phyloP scores from a whole-genome alignment of 176 grass and related monocot genomes.

The Secale cereale region DNA sequence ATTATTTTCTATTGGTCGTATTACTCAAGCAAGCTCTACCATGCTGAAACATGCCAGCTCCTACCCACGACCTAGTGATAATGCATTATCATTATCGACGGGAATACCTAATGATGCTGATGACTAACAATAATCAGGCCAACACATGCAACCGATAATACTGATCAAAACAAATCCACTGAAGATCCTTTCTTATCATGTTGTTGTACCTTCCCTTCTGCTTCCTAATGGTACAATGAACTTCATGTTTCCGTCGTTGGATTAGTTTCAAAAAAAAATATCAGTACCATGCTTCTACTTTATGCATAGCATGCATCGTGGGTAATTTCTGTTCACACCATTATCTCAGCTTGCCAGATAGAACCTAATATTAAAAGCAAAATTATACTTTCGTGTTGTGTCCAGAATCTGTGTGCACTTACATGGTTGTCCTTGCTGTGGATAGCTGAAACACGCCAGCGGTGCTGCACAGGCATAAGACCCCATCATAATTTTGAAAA shows the following conservation, averaged over 20 bases:
- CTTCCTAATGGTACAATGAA: neutral
- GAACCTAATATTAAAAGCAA: no score
- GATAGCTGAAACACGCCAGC: slow-evolving; percentile 21
- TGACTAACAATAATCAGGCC: neutral
- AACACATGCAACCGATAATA: neutral
- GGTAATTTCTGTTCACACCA: no score
- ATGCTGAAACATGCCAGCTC: neutral
- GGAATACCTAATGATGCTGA: neutral
- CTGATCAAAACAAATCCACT: neutral
- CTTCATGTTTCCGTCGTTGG: neutral
- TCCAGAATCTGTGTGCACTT: neutral
- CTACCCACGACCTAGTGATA: neutral
- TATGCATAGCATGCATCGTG: no score
- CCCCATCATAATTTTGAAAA: neutral
- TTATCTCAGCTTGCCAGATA: no score
- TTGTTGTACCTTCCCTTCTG: neutral
- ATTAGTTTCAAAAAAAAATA: no score
- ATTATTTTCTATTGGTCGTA: neutral
- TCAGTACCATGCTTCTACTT: no score
- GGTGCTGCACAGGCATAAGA: neutral
- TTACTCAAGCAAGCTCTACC: neutral
- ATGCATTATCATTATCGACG: neutral
- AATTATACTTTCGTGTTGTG: no score
- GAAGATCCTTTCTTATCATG: neutral
- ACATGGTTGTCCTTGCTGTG: slow-evolving; percentile 4